A percentile compares a stretch with the other conserved stretches of the same genome.
These are phyloP conservation scores for Boletus rubescentipes DNA, from an alignment of 768 basidiomycete species.

Conservation along the genomic window DNA sequence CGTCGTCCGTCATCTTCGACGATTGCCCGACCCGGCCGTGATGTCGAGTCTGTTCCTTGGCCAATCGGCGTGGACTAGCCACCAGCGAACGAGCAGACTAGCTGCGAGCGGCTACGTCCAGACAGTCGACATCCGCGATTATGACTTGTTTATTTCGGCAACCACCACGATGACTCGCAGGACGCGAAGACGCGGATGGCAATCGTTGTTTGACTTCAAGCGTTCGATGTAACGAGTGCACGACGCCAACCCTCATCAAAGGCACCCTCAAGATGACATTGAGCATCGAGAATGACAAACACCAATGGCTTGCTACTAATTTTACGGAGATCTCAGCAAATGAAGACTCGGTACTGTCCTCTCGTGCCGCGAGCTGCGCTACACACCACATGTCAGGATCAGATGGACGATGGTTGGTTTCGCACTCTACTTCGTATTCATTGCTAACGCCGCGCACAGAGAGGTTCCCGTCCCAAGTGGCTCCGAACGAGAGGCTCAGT, in stretches of 20 bases:
- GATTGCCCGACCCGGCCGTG: background rate
- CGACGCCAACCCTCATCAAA: background rate
- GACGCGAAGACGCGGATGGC: background rate
- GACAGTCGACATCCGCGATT: background rate
- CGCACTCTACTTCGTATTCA: no score
- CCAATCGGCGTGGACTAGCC: background rate
- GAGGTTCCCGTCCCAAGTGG: conserved; percentile 7
- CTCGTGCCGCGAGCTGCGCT: conserved; percentile 6
- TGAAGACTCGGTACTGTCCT: background rate
- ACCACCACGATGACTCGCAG: background rate
- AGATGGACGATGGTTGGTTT: conserved; percentile 9
- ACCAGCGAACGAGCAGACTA: background rate
- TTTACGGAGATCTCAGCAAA: background rate
- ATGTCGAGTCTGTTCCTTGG: background rate
- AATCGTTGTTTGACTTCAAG: background rate
- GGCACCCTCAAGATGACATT: background rate
- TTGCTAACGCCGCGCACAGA: background rate
- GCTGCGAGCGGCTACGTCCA: background rate
- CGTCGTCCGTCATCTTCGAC: background rate
- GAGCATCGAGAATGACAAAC: background rate
- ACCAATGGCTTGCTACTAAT: background rate
- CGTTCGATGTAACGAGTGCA: background rate
- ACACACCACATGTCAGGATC: background rate
- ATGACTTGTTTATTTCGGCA: background rate
- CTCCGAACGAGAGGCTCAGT: conserved; percentile 6